Evolutionary conservation across 2,329 filamentous ascomycete genomes (phyloP), one percentile per base, ranked within the genome.

Genomic region (Nakataea oryzae): DNA sequence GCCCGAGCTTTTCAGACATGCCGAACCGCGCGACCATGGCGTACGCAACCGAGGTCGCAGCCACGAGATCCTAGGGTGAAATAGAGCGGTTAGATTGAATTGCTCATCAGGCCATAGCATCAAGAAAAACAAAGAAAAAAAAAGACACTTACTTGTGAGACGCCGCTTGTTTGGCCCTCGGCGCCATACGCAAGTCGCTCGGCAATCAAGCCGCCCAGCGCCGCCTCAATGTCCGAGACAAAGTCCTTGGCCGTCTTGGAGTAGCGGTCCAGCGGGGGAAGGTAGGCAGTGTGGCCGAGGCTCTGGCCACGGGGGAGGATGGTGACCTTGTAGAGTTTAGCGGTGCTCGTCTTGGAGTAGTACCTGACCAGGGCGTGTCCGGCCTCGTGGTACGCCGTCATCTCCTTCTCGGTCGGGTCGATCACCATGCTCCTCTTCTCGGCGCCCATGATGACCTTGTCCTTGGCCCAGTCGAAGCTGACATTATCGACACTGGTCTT

Each of bases 401-500:
- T 96, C 73, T 85, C 89, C 84, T 97, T 97, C 77, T 99, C 95
- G 77, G 96, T 92, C 66, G 93, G 86, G 56, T 89, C 90, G 62
- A 99, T 93, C 62, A 97, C 84, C 76, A 93, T 91, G 67, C 88
- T 96, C 73, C 87, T 90, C 71, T 88, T 86, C 77, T 99, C 95
- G 2, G 93, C 90, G 50, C 95, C 95, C 91, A 99, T 96, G 74
- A 96, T 88, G 61, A 99, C 90, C 77, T 95, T 95, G 78, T 99
- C 95, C 76, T 96, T 97, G 63, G 95, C 95, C 93, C 93, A 99
- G 68, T 97, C 93, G 66, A 97, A 87, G 71, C 97, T 92, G 41
- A 82, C 76, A 74, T 91, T 88, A 14, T 84, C 83, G 61, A 99
- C 90, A 57, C 87, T 83, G 63, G 80, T 80, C 54, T 89, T 84